Percentiles rank a stretch among this genome's conserved stretches.
These are phyloP conservation scores for Collybia nuda DNA, from an alignment of 768 basidiomycete genomes.

Conservation along the genomic window DNA sequence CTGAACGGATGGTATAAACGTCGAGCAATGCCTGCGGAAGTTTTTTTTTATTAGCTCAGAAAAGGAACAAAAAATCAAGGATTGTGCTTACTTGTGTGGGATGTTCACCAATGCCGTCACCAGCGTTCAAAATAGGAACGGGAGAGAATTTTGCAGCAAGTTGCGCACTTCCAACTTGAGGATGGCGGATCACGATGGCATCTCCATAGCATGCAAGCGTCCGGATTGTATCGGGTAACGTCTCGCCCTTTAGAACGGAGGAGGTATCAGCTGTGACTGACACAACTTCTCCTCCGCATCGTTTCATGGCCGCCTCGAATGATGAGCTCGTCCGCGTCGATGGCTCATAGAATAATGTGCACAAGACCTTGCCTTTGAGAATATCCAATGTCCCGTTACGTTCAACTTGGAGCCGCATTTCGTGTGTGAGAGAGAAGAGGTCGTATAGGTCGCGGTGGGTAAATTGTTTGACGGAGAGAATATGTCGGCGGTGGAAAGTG, in stretches of 20 bases:
- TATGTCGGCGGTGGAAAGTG: conserved; percentile 90
- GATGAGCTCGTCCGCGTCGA: conserved; percentile 95
- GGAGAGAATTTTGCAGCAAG: conserved; percentile 95
- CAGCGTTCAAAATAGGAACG: conserved; percentile 94
- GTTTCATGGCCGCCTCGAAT: conserved; percentile 98
- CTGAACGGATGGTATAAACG: conserved; percentile 94
- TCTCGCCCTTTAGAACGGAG: conserved; percentile 93
- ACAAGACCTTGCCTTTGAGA: conserved; percentile 87
- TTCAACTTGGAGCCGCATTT: conserved; percentile 97
- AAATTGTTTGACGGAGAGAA: conserved; percentile 94
- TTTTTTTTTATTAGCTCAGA: conserved; percentile 10
- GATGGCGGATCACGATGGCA: conserved; percentile 92
- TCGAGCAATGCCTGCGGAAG: conserved; percentile 72
- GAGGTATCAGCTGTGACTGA: conserved; percentile 77
- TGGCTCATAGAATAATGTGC: conserved; percentile 94
- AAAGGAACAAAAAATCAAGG: neutral
- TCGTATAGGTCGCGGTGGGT: conserved; percentile 86
- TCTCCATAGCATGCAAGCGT: conserved; percentile 96
- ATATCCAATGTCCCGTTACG: conserved; percentile 86
- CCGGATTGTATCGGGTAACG: conserved; percentile 87
- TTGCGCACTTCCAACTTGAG: conserved; percentile 92
- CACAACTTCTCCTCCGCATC: conserved; percentile 96
- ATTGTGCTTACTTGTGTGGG: conserved; percentile 79
- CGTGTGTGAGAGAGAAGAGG: conserved; percentile 91
- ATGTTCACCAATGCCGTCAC: conserved; percentile 96